These are phyloP conservation scores for Ormosia semicastrata DNA, from an alignment of 306 rosid species.

Conservation along the genomic window DNA sequence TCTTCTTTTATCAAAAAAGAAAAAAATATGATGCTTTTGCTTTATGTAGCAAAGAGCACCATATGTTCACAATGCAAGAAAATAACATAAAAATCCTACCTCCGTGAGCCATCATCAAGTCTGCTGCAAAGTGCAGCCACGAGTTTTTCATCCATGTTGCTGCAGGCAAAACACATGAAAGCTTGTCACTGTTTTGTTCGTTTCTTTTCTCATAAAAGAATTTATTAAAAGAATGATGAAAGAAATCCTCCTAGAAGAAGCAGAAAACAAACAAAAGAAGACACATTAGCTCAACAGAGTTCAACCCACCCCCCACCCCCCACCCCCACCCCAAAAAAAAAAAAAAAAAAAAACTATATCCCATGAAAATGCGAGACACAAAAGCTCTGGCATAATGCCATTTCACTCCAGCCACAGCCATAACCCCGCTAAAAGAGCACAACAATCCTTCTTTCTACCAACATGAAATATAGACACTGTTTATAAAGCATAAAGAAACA, in stretches of 20 bases:
- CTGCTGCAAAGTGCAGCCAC: slow-evolving; percentile 84
- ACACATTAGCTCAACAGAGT: neutral
- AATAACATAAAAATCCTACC: slow-evolving; percentile 44
- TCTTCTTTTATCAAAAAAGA: neutral
- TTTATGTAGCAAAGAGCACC: neutral
- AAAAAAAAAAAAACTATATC: neutral
- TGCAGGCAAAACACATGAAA: slow-evolving; percentile 42
- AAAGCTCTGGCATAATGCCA: neutral
- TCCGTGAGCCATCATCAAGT: slow-evolving; percentile 50
- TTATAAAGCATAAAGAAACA: neutral
- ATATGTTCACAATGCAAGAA: slow-evolving; percentile 1
- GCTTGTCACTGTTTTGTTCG: slow-evolving; percentile 2
- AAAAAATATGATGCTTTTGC: neutral
- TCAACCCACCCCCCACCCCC: neutral
- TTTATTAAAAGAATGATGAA: neutral
- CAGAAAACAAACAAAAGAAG: neutral
- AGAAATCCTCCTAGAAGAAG: neutral
- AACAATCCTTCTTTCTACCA: neutral
- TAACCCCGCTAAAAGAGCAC: neutral
- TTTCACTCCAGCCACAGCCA: neutral
- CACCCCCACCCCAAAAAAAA: neutral
- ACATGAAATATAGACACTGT: neutral
- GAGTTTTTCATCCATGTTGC: slow-evolving; percentile 88
- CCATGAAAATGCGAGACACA: neutral
- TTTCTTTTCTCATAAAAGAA: neutral